Percentiles rank a stretch among this genome's conserved stretches.
Conservation (phyloP, 352 stramenopile species). For the Elongisporangium senticosum region DNA sequence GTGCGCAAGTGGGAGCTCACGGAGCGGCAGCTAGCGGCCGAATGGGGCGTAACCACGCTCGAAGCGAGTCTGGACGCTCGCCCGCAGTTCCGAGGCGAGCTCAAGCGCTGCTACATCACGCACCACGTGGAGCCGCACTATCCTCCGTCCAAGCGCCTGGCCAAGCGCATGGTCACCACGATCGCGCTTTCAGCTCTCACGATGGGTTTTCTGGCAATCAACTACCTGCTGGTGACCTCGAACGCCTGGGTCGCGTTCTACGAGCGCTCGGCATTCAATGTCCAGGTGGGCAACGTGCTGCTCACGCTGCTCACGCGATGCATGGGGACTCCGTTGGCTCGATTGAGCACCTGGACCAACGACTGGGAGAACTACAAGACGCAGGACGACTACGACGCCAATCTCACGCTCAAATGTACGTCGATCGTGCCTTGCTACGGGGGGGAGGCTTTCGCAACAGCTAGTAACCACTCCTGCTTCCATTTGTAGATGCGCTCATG, state of each 20-base stretch:
- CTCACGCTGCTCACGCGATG: slow-evolving; percentile 40
- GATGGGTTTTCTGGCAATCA: slow-evolving; percentile 16
- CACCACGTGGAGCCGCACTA: slow-evolving; percentile 51
- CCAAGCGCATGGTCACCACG: slow-evolving; percentile 20
- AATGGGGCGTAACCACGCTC: slow-evolving; percentile 43
- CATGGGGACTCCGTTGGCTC: slow-evolving; percentile 16
- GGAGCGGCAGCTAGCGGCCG: slow-evolving; percentile 27
- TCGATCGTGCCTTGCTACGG: not conserved
- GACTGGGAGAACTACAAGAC: slow-evolving; percentile 74
- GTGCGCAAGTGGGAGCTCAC: slow-evolving; percentile 59
- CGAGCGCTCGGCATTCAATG: slow-evolving; percentile 7
- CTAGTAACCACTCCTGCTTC: not conserved
- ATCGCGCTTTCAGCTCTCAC: slow-evolving; percentile 19
- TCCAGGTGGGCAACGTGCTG: slow-evolving; percentile 25
- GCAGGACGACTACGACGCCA: slow-evolving; percentile 59
- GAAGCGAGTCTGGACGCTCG: slow-evolving; percentile 17
- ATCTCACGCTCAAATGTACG: slow-evolving; percentile 75
- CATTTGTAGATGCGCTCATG: slow-evolving; percentile 32
- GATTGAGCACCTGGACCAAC: slow-evolving; percentile 27
- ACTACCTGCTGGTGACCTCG: slow-evolving; percentile 34
- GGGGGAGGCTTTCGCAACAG: not conserved
- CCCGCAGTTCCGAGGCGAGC: slow-evolving; percentile 50
- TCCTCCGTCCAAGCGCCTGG: slow-evolving; percentile 19
- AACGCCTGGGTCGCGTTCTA: slow-evolving; percentile 1
- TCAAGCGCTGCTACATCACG: slow-evolving; percentile 44